phyloP scores from a whole-genome alignment of 352 stramenopile genomes.

The Halophytophthora polymorphica region DNA sequence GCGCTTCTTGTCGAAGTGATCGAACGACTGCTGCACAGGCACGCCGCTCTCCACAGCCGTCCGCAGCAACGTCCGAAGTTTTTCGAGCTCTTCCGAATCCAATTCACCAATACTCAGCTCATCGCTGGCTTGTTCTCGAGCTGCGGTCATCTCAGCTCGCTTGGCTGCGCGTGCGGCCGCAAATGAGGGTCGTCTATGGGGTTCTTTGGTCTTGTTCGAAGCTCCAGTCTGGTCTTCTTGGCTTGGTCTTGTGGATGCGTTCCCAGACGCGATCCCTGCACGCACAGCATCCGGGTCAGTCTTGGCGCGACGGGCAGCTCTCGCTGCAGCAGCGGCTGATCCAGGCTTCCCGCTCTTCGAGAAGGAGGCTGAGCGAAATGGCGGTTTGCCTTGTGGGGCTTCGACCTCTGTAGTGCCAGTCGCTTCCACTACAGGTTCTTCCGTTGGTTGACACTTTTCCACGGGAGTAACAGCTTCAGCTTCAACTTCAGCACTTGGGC shows the following conservation, averaged over 20 bases:
- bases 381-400: slow-evolving; percentile 5
- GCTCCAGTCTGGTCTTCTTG: background rate
- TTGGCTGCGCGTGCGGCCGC: slow-evolving; percentile 25
- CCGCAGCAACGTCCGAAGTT: slow-evolving; percentile 48
- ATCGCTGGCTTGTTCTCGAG: background rate
- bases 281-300: slow-evolving; percentile 19
- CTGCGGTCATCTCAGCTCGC: slow-evolving; percentile 9
- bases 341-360: slow-evolving; percentile 10
- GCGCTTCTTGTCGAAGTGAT: slow-evolving; percentile 77
- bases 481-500: background rate
- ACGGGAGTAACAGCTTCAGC: background rate
- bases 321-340: background rate
- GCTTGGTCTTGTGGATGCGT: slow-evolving; percentile 5
- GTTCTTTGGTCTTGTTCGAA: slow-evolving; percentile 1
- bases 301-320: slow-evolving; percentile 19
- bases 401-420: background rate
- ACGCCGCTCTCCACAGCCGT: slow-evolving; percentile 45
- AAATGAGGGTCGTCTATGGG: slow-evolving; percentile 23
- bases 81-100: slow-evolving; percentile 20
- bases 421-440: background rate
- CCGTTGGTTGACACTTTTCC: too few species aligned
- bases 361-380: slow-evolving; percentile 22
- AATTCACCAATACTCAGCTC: background rate
- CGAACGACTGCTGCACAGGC: slow-evolving; percentile 49
- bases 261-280: background rate